Percentiles rank a stretch among this genome's conserved stretches.
phyloP scores from a whole-genome alignment of 768 basidiomycete genomes.

The Vishniacozyma victoriae region DNA sequence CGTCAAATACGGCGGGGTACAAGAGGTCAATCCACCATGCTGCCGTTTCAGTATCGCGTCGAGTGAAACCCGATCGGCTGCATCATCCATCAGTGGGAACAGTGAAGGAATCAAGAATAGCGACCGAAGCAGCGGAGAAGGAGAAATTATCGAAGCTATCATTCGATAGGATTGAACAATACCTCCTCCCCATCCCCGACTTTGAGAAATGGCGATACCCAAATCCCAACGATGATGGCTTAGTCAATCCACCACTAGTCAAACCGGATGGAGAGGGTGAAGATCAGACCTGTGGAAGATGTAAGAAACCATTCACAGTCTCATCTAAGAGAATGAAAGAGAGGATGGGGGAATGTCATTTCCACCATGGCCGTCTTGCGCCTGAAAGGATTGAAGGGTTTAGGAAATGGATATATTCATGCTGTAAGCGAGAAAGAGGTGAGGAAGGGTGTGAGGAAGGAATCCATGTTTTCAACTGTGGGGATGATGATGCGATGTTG shows the following conservation, averaged over 20 bases:
- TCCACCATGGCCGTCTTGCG: slow-evolving; percentile 75
- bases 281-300: slow-evolving; percentile 68
- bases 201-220: slow-evolving; percentile 68
- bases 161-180: slow-evolving; percentile 51
- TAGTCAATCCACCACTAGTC: slow-evolving; percentile 48
- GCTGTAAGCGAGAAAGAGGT: slow-evolving; percentile 34
- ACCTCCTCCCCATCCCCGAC: slow-evolving; percentile 58
- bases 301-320: slow-evolving; percentile 63
- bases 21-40: slow-evolving; percentile 42
- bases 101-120: slow-evolving; percentile 35
- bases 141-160: slow-evolving; percentile 35
- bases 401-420: slow-evolving; percentile 52
- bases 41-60: slow-evolving; percentile 31
- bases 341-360: slow-evolving; percentile 57
- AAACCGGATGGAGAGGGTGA: slow-evolving; percentile 59
- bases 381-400: slow-evolving; percentile 63
- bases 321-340: slow-evolving; percentile 50
- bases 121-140: slow-evolving; percentile 24
- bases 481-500: slow-evolving; percentile 38
- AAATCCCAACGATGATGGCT: slow-evolving; percentile 56
- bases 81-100: slow-evolving; percentile 45
- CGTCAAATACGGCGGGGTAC: slow-evolving; percentile 32
- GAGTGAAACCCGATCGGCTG: slow-evolving; percentile 23
- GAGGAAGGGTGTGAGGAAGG: slow-evolving; percentile 36
- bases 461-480: slow-evolving; percentile 87